phyloP scores from a whole-genome alignment of 2,329 filamentous ascomycete species.

The Tolypocladium pustulatum region DNA sequence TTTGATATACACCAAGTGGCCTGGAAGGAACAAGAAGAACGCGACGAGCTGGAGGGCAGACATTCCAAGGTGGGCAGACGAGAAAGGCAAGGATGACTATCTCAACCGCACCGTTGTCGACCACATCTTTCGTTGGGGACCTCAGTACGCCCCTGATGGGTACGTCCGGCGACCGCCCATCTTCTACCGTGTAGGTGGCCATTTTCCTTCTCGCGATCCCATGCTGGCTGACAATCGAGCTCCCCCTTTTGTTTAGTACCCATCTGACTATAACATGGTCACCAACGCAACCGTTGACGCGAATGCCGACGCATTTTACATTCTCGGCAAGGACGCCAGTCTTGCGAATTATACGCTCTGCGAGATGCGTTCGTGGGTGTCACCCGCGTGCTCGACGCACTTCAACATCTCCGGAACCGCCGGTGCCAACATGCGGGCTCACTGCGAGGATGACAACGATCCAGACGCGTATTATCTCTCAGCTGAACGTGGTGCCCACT shows the following conservation, averaged over 20 bases:
- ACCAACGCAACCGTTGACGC: constrained; percentile 37
- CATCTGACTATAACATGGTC: constrained; percentile 56
- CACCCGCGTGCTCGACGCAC: constrained; percentile 55
- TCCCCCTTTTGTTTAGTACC: constrained; percentile 27
- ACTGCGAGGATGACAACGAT: constrained; percentile 49
- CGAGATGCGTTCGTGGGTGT: constrained; percentile 51
- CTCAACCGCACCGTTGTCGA: constrained; percentile 53
- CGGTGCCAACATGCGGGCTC: constrained; percentile 48
- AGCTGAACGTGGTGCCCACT: constrained; percentile 13
- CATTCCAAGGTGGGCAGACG: constrained; percentile 20
- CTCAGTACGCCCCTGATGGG: constrained; percentile 24
- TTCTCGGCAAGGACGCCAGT: constrained; percentile 42
- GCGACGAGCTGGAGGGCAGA: constrained; percentile 25
- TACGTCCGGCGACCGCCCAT: constrained; percentile 34
- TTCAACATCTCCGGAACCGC: constrained; percentile 44
- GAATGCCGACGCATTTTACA: constrained; percentile 46
- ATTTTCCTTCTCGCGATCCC: constrained; percentile 9
- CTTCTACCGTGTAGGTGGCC: constrained; percentile 32
- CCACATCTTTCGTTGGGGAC: constrained; percentile 59
- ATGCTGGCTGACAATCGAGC: background rate
- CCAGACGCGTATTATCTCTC: constrained; percentile 42
- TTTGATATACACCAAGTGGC: constrained; percentile 54
- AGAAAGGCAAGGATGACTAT: constrained; percentile 20
- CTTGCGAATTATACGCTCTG: constrained; percentile 54
- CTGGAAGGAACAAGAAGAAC: constrained; percentile 21